These are phyloP conservation scores for Boletellus deceptivus DNA, from an alignment of 1,284 basidiomycete genomes.

Conservation along the genomic window DNA sequence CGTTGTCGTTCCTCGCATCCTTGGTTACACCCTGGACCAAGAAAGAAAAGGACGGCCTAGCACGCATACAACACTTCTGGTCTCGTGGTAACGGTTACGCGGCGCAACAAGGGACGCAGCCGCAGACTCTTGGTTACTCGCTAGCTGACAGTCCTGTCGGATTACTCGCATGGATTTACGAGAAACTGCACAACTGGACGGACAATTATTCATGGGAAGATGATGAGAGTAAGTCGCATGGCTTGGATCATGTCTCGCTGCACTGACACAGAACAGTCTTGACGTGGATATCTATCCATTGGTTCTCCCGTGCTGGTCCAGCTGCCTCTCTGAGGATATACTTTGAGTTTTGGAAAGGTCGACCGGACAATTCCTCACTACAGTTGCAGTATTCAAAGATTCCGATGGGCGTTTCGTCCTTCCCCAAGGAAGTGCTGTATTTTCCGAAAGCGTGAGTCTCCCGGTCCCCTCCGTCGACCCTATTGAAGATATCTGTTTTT, in stretches of 20 bases:
- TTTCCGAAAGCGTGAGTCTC: conserved; percentile 39
- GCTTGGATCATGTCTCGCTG: too few species aligned
- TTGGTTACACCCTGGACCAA: conserved; percentile 33
- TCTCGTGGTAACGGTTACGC: conserved; percentile 41
- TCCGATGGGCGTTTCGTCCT: conserved; percentile 48
- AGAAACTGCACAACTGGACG: conserved; percentile 53
- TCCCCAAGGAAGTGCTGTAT: conserved; percentile 43
- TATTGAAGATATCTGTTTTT: too few species aligned
- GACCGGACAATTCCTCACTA: background rate
- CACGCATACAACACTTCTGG: conserved; percentile 33
- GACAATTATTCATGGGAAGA: conserved; percentile 51
- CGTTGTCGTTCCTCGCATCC: conserved; percentile 29
- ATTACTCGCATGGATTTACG: conserved; percentile 59
- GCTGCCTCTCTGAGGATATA: conserved; percentile 56
- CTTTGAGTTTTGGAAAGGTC: conserved; percentile 36
- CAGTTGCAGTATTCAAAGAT: conserved; percentile 25
- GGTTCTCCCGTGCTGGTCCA: conserved; percentile 56
- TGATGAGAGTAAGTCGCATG: conserved; percentile 36
- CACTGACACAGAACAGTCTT: conserved; percentile 38
- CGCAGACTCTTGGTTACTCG: conserved; percentile 57
- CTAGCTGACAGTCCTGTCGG: conserved; percentile 58
- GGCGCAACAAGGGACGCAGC: conserved; percentile 45
- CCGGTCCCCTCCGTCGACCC: too few species aligned
- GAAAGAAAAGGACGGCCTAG: conserved; percentile 39
- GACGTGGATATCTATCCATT: conserved; percentile 59